phyloP scores from a whole-genome alignment of 306 rosid genomes.

The Cucurbita maxima region DNA sequence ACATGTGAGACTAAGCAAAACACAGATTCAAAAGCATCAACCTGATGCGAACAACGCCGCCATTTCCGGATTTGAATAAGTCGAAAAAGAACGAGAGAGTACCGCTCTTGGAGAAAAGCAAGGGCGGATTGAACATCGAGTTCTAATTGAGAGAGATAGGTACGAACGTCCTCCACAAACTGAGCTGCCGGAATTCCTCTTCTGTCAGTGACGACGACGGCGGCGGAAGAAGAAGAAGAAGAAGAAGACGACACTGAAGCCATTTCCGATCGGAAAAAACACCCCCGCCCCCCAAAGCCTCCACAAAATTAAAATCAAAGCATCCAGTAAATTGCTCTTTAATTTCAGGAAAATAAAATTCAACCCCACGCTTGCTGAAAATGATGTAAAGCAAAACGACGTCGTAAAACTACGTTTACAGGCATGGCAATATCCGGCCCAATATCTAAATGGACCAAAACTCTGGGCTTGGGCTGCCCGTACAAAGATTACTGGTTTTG shows the following conservation, averaged over 20 bases:
- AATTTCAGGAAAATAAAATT: neutral
- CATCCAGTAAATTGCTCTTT: neutral
- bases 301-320: neutral
- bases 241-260: slow-evolving; percentile 35
- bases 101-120: slow-evolving; percentile 65
- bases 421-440: neutral
- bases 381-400: neutral
- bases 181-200: slow-evolving; percentile 95
- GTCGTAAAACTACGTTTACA: neutral
- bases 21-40: neutral
- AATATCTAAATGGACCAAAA: neutral
- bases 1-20: neutral
- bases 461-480: neutral
- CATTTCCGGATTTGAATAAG: neutral
- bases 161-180: slow-evolving; percentile 81
- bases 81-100: neutral
- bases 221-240: slow-evolving; percentile 25
- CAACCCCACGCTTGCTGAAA: neutral
- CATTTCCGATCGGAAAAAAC: slow-evolving; percentile 18
- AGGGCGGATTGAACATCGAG: slow-evolving; percentile 62
- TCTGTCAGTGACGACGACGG: slow-evolving; percentile 38
- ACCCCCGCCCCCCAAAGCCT: slow-evolving; percentile 6
- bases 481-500: neutral
- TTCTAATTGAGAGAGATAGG: slow-evolving; percentile 50
- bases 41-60: neutral